Conservation (phyloP, 1,284 basidiomycete species). For the Leccinum pachyderme region DNA sequence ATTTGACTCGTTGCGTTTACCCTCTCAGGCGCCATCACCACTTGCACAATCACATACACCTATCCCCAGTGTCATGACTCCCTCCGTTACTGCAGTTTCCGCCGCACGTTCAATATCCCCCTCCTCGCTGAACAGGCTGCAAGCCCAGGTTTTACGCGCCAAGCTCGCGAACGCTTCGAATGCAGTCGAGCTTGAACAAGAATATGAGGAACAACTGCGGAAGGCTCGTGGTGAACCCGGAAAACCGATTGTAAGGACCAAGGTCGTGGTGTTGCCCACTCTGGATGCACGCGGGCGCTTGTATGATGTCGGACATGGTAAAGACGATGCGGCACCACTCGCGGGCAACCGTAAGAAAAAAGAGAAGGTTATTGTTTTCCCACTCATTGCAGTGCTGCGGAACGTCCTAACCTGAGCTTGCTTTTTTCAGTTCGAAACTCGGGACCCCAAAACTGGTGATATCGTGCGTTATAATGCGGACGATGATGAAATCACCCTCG, state of each 20-base stretch:
- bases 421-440: conserved; percentile 73
- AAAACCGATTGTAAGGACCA: conserved; percentile 50
- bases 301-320: conserved; percentile 86
- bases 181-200: conserved; percentile 72
- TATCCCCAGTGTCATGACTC: conserved; percentile 87
- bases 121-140: conserved; percentile 86
- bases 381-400: background rate
- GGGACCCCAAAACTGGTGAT: conserved; percentile 86
- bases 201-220: conserved; percentile 73
- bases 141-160: conserved; percentile 90
- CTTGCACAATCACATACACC: conserved; percentile 69
- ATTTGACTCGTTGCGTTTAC: conserved; percentile 54
- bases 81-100: conserved; percentile 44
- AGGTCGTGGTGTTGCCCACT: conserved; percentile 85
- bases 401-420: conserved; percentile 1
- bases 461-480: conserved; percentile 84
- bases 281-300: conserved; percentile 83
- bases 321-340: conserved; percentile 44
- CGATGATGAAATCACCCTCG: conserved; percentile 83
- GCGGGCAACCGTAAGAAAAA: conserved; percentile 78
- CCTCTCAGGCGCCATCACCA: conserved; percentile 50
- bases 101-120: conserved; percentile 57
- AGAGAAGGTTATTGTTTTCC: conserved; percentile 57
- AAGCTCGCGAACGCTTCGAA: conserved; percentile 79
- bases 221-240: conserved; percentile 48